Evolutionary conservation across 1,139 yeast species (phyloP), one percentile per base, ranked within the genome.

Genomic region (Hemisphaericaspora lyxosophila): DNA sequence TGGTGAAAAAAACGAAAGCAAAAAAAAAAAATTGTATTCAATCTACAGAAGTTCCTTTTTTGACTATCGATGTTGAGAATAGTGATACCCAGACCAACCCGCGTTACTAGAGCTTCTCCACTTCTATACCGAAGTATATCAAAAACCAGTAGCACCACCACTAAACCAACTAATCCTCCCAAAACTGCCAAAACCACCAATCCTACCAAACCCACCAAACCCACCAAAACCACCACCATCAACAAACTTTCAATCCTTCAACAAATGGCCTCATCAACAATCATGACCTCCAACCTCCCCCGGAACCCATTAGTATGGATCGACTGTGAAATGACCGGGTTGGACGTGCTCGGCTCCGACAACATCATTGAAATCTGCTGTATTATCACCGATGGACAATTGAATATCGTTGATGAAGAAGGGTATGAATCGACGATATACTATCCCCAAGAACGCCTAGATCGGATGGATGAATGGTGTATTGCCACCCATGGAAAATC

Each of bases 361-460:
- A 79, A 75, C 41, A 90, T 94, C 50, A 86, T 94, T 46, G 98
- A 94, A 60, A 81, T 94, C 23, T 89, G 97, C 57, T 89, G 97
- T 57, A 66, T 90, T 26, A 70, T 94, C 35, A 92, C 99, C 1
- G 96, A 92, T 54, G 88, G 85, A 7, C 63, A 86, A 42, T 69
- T 92, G 47, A 76, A 85, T 39, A 51, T 85, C 3, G 62, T 89
- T 2, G 95, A 85, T 42, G 72, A 70, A 18, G 58, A 60, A 2
- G 94, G 92, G 1, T 92, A 80, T 55, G 96, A 90, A 54, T 78
- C 89, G 16, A 89, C 89, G 2, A 73, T 92, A 11, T 89, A 85
- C 54, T 82, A 77, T 47, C 84, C 86, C 14, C 70, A 80, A 44
- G 65, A 63, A n/a, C 69, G 73, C 1, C 65, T 90, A 70, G 86